Conservation (phyloP, 805 yeast species). For the Priceomyces carsonii region DNA sequence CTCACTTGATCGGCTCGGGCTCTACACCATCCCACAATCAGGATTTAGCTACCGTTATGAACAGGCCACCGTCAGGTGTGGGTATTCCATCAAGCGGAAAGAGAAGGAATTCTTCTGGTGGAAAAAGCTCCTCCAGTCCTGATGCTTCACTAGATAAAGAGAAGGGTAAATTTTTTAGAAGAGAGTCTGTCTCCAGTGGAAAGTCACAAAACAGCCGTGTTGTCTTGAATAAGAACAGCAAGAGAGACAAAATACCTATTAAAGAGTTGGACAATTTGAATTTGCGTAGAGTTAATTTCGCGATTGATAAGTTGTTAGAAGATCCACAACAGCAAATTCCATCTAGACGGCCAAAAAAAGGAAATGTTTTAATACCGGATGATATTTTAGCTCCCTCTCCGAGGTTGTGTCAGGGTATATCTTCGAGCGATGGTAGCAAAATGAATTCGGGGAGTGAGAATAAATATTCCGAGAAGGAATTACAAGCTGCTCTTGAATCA, state of each 20-base stretch:
- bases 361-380: constrained; percentile 59
- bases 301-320: constrained; percentile 64
- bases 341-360: constrained; percentile 52
- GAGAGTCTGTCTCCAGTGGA: constrained; percentile 8
- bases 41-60: constrained; percentile 23
- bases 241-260: constrained; percentile 34
- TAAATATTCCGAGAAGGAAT: constrained; percentile 45
- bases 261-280: constrained; percentile 30
- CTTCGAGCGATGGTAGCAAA: constrained; percentile 41
- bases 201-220: constrained; percentile 22
- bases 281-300: constrained; percentile 72
- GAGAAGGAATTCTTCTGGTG: constrained; percentile 10
- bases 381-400: constrained; percentile 66
- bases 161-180: constrained; percentile 14
- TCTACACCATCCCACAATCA: constrained; percentile 7
- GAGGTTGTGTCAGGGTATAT: constrained; percentile 66
- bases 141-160: constrained; percentile 2
- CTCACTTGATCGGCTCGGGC: constrained; percentile 11
- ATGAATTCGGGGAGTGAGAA: constrained; percentile 17
- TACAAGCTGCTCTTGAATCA: constrained; percentile 58
- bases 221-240: constrained; percentile 47
- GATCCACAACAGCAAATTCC: constrained; percentile 80
- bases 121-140: constrained; percentile 4
- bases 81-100: constrained; percentile 14
- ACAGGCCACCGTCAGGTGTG: constrained; percentile 28